Evolutionary conservation across 78 protist species (phyloP), one percentile per base, ranked within the genome.

Genomic region (Diacronema lutheri): DNA sequence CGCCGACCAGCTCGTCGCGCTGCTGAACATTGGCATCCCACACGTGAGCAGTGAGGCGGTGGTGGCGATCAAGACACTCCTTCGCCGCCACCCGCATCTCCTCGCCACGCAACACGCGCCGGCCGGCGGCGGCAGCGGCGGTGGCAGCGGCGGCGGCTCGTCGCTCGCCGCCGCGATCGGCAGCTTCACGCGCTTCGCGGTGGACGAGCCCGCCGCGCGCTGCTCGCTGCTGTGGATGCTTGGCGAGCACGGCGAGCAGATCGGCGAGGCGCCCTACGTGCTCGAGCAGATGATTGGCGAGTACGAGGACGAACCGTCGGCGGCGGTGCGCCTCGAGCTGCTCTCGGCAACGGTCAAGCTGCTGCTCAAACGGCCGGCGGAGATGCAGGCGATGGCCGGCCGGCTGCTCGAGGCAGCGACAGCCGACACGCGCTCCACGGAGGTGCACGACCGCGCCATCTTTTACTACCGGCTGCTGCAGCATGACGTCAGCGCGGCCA

Each of bases 391-490:
- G 25, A 61, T 61, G 66, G 92, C 91, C 29, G 92, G 93, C 20
- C 74, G 60, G 14, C 88, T 94, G 55, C 87, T 92, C 69, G 79
- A 86, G 19, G 69, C 69, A 4, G 83, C 88, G 29, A 38, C 91
- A 38, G 46, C 80, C 29, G 92, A 86, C 41, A 41, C 62, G 38
- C 31, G 85, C 57, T 78, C 86, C 88, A 93, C 93, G 64, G 97
- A 93, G n/a, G 93, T 94, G 31, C 97, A 93, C 77, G 98, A 96
- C 71, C 90, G 92, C 58, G 93, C 95, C 33, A 87, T 96, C 61
- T 76, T 93, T 33, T 96, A 95, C 89, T 92, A 94, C 73, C 76
- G 98, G 37, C 58, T 93, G 13, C 66, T 96, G 50, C 60, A 60
- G 1, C 29, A 38, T 14, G 90, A 82, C 76, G 87, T 88, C 31